A percentile compares a stretch with the other conserved stretches of the same genome.
These are phyloP conservation scores for Opeltia flavorubescens DNA, from an alignment of 495 filamentous ascomycete genomes.

Conservation along the genomic window DNA sequence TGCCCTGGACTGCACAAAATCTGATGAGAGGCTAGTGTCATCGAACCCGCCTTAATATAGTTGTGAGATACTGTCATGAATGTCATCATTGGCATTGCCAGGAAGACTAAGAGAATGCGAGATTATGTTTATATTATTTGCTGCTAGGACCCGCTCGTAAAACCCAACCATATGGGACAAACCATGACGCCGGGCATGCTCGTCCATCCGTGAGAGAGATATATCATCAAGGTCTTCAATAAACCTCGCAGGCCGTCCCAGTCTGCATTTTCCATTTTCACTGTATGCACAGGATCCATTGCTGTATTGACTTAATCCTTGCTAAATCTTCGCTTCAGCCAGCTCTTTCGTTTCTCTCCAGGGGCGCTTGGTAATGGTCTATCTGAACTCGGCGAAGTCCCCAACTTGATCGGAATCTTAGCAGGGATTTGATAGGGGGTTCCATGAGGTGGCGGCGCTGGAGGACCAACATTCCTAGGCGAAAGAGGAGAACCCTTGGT, in stretches of 20 bases:
- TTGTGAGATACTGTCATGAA: too few relatives aligned
- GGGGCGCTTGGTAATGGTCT: constrained; percentile 22
- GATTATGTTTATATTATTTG: too few relatives aligned
- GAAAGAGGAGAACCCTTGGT: constrained; percentile 11
- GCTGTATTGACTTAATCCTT: constrained; percentile 28
- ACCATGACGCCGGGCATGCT: constrained; percentile 6
- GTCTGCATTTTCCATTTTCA: constrained; percentile 5
- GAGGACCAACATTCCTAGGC: constrained; percentile 23
- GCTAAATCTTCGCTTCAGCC: constrained; percentile 74
- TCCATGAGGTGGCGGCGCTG: constrained; percentile 11
- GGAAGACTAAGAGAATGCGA: too few relatives aligned
- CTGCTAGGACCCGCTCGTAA: constrained; percentile 9
- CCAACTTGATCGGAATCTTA: constrained; percentile 11
- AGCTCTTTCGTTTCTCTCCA: constrained; percentile 70
- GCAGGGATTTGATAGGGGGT: constrained; percentile 12
- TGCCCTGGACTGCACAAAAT: constrained; percentile 1
- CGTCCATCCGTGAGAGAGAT: not conserved
- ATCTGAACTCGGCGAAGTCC: constrained; percentile 8
- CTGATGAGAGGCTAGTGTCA: constrained; percentile 4
- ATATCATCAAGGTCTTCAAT: constrained; percentile 6
- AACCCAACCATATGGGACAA: not conserved
- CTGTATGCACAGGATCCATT: constrained; percentile 7
- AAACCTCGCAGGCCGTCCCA: constrained; percentile 2
- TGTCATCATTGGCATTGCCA: too few relatives aligned
- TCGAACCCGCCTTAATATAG: too few relatives aligned